These are phyloP conservation scores for Lactarius psammicola DNA, from an alignment of 768 basidiomycete species.

Conservation along the genomic window DNA sequence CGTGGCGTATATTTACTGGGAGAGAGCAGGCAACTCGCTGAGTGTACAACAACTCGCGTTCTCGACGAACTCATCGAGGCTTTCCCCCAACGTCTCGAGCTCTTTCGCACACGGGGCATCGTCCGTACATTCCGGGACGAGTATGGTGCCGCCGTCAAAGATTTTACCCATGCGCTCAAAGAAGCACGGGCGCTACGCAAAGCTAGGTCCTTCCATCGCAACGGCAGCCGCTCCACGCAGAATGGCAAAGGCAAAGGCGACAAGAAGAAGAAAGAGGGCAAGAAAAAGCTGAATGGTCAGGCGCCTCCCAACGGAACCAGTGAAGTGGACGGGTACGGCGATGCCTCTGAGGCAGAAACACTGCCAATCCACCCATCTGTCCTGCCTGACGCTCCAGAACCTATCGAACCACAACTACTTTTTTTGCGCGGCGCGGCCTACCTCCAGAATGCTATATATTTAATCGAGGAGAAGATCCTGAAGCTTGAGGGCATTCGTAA, in stretches of 20 bases:
- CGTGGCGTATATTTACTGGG: constrained; percentile 27
- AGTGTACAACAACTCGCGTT: constrained; percentile 75
- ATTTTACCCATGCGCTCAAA: constrained; percentile 78
- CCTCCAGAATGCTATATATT: constrained; percentile 70
- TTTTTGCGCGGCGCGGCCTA: constrained; percentile 84
- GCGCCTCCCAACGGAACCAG: constrained; percentile 69
- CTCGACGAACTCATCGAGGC: constrained; percentile 75
- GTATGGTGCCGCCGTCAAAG: constrained; percentile 67
- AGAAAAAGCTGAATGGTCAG: constrained; percentile 53
- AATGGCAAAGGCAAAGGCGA: constrained; percentile 51
- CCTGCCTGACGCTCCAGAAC: constrained; percentile 76
- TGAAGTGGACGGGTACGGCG: constrained; percentile 43
- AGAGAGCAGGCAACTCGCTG: constrained; percentile 68
- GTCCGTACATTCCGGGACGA: constrained; percentile 89
- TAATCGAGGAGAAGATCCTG: constrained; percentile 73
- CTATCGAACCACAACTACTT: constrained; percentile 79
- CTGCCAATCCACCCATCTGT: constrained; percentile 67
- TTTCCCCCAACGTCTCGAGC: constrained; percentile 77
- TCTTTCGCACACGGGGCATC: constrained; percentile 85
- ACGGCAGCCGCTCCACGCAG: constrained; percentile 40
- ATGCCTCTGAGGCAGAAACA: constrained; percentile 51
- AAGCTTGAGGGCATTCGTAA: constrained; percentile 68
- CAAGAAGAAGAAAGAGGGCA: constrained; percentile 47
- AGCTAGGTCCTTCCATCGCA: constrained; percentile 55
- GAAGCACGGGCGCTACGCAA: constrained; percentile 73